phyloP scores from a whole-genome alignment of 1,284 basidiomycete species.

The Apiotrichum porosum region DNA sequence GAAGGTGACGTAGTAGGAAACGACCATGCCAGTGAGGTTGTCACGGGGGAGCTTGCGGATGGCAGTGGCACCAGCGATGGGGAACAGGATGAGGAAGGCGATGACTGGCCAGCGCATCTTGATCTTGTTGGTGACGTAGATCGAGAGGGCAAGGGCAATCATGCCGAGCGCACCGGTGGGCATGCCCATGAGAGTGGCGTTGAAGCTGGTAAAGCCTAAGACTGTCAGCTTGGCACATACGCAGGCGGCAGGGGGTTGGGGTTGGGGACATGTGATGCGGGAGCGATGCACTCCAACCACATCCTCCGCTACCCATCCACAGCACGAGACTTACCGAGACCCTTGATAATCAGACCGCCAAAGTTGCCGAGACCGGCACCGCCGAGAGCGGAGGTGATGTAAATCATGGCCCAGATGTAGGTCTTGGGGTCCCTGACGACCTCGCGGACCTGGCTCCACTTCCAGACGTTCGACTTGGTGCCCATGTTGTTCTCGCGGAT shows the following conservation, averaged over 20 bases:
- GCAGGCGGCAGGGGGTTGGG: too few species aligned
- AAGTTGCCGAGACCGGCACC: constrained; percentile 42
- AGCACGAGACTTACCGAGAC: constrained; percentile 39
- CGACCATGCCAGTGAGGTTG: constrained; percentile 26
- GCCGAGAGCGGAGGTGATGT: constrained; percentile 24
- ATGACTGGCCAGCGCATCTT: constrained; percentile 54
- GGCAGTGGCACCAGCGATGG: constrained; percentile 33
- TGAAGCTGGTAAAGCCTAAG: constrained; percentile 47
- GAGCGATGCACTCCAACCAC: too few species aligned
- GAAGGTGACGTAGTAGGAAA: constrained; percentile 28
- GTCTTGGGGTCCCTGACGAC: constrained; percentile 40
- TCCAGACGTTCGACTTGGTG: constrained; percentile 31
- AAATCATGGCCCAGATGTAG: constrained; percentile 34
- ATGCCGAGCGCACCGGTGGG: constrained; percentile 4
- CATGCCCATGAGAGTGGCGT: too few species aligned
- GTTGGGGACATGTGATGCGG: too few species aligned
- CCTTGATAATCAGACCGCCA: constrained; percentile 18
- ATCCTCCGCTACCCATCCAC: too few species aligned
- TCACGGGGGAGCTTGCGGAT: constrained; percentile 25
- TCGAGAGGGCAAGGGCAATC: constrained; percentile 50
- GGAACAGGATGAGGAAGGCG: constrained; percentile 25
- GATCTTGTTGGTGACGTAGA: constrained; percentile 48
- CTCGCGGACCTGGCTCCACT: constrained; percentile 43
- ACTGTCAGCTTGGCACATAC: too few species aligned
- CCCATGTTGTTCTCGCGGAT: constrained; percentile 47